Evolutionary conservation across 2,329 filamentous ascomycete genomes (phyloP).

Genomic region (Fusarium poae): DNA sequence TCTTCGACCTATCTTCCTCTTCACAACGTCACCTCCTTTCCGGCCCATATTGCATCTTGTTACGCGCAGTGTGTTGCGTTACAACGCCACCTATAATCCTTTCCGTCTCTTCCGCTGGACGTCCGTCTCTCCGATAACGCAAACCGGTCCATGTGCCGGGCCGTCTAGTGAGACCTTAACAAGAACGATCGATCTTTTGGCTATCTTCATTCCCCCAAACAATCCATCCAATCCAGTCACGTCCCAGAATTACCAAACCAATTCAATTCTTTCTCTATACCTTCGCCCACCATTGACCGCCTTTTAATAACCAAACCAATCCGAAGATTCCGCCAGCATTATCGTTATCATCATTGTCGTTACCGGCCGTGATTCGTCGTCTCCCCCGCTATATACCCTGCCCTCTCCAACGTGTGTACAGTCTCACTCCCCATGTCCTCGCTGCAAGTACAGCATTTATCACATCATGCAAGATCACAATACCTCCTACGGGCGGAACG

Average conservation of each 20-base stretch:
- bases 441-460: constrained; percentile 10
- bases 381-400: background rate
- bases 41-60: constrained; percentile 2
- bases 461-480: background rate
- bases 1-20: constrained; percentile 1
- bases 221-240: constrained; percentile 1
- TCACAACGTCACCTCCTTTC: constrained; percentile 15
- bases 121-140: constrained; percentile 14
- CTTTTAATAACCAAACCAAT: constrained; percentile 17
- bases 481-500: background rate
- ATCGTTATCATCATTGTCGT: constrained; percentile 36
- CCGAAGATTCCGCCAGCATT: constrained; percentile 21
- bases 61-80: constrained; percentile 8
- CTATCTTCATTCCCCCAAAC: constrained; percentile 14
- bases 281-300: constrained; percentile 22
- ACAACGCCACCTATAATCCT: constrained; percentile 1
- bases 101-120: constrained; percentile 1
- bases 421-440: constrained; percentile 15
- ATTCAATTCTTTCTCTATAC: constrained; percentile 11
- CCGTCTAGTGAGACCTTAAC: constrained; percentile 12
- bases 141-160: constrained; percentile 4
- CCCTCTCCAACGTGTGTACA: constrained; percentile 16
- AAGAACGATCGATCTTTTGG: constrained; percentile 32
- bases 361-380: constrained; percentile 21
- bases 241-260: constrained; percentile 10